phyloP scores from a whole-genome alignment of 2,329 filamentous ascomycete species.

The Aspergillus hortae region DNA sequence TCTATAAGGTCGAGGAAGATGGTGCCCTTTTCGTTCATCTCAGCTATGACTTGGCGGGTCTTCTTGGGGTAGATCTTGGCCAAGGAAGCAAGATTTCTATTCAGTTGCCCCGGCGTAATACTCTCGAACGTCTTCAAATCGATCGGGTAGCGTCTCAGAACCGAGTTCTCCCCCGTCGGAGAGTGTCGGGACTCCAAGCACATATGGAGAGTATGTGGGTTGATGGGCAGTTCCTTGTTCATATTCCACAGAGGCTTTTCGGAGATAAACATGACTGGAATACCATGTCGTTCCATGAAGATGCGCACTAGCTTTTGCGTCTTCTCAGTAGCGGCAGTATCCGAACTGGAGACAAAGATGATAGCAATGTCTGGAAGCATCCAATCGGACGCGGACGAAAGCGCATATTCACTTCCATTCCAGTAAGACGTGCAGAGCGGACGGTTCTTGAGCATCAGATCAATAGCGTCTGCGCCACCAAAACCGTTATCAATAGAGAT shows the following conservation, averaged over 20 bases:
- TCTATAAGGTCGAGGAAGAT: conserved; percentile 21
- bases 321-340: conserved; percentile 24
- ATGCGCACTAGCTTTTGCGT: conserved; percentile 33
- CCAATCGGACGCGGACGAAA: conserved; percentile 41
- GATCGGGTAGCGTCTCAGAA: conserved; percentile 41
- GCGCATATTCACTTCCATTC: conserved; percentile 34
- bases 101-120: conserved; percentile 45
- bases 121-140: conserved; percentile 47
- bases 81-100: conserved; percentile 45
- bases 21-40: conserved; percentile 9
- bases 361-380: conserved; percentile 45
- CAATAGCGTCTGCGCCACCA: conserved; percentile 30
- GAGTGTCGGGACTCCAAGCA: conserved; percentile 39
- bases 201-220: conserved; percentile 41
- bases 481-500: conserved; percentile 18
- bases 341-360: conserved; percentile 39
- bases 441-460: conserved; percentile 38
- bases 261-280: conserved; percentile 44
- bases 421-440: conserved; percentile 36
- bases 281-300: conserved; percentile 42
- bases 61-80: conserved; percentile 30
- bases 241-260: conserved; percentile 41
- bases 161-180: conserved; percentile 29
- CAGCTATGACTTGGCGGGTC: conserved; percentile 15
- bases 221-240: conserved; percentile 31